Base-by-base conservation (phyloP, 176 grass and related monocot genomes). In the Saccharum officinarum region DNA sequence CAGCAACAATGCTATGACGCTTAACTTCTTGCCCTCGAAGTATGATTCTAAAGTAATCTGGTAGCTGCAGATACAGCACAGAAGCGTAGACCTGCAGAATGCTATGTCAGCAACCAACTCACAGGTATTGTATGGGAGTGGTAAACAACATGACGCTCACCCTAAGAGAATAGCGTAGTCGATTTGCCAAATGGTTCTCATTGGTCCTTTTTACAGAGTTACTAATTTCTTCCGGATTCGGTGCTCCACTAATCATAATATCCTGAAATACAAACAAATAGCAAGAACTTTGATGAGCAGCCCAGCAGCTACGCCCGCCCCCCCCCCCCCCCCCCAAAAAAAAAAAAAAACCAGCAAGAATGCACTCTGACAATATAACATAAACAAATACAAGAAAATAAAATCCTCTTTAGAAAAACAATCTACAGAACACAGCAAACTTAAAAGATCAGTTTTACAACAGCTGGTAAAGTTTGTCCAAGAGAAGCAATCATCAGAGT, bases 171-270 rank as follows among this genome's bases (percentile, higher is more conserved):
- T 84, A 94, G 31, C 34, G 83, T 33, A 91, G 73, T 84, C 78
- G 76, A 86, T 82, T 94, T 82, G 86, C 59, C 26, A 91, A 34
- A 84, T 94, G 89, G 14, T 67, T 97, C 78, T 91, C 82, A 2
- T 92, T 94, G 38, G 79, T 46, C 69, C 57, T 85, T 71, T 77
- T 82, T 17, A 70, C 71, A 71, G 10, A 26, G 30, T 73, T 88
- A 18, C 9, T 79, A 52, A 84, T 86, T 47, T 85, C 34, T 73
- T 30, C 80, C 17, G 23, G 63, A 33, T 84, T 94, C 65, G 87
- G 92, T 0, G 80, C 82, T 39, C 92, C 94, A 73, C 68, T 87
- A 34, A 97, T 89, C 72, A 89, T 72, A 76, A 97, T 94, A 79
- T 97, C 92, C 92, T 97, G 80, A 75, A 79, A 69, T 76, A 33